Base-by-base conservation (phyloP, 352 stramenopile species). In the Pythium sukuiense region DNA sequence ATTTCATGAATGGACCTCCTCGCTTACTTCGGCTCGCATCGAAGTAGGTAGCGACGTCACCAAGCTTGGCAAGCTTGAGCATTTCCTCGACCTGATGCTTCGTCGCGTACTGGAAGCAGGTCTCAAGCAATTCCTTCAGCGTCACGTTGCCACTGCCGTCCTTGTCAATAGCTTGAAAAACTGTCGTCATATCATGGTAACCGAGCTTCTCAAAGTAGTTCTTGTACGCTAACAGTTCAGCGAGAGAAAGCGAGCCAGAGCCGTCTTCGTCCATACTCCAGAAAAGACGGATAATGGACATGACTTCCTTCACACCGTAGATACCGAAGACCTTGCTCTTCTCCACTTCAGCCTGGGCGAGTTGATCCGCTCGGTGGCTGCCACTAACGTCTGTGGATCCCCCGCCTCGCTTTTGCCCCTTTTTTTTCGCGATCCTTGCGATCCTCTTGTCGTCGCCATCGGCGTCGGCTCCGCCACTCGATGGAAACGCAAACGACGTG, bases 221-320 rank as follows among this genome's bases (percentile, higher is more conserved):
- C 27, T 80, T 77, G 73, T 78, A 92, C 16, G 76, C 61, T 14
- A 87, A 73, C 33, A 92, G 59, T 57, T 92, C 83, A 1, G 53
- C 29, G 49, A 89, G 55, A 14, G 78, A 77, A 16, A 92, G 78
- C n/a, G 67, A 74, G 0, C 83, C 83, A 13, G 83, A 92, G 56
- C 66, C 60, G 52, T 92, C 83, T n/a, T 77, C 70, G 53, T 92
- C 81, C 75, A 92, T 89, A 39, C 70, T 79, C 77, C 78, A 87
- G 59, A 92, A 92, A 5, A 92, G 71, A 0, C 83, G 81, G 29
- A 92, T 86, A 6, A 92, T 73, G 5, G 82, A 85, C 83, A 92
- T 92, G 32, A 89, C 81, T 55, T 92, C 83, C 13, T 77, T 73
- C 20, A 88, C 80, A 11, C 70, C 73, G 68, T 92, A 92, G 48